These are phyloP conservation scores for Hypoxylon subgilvum DNA, from an alignment of 495 filamentous ascomycete genomes.

Conservation along the genomic window DNA sequence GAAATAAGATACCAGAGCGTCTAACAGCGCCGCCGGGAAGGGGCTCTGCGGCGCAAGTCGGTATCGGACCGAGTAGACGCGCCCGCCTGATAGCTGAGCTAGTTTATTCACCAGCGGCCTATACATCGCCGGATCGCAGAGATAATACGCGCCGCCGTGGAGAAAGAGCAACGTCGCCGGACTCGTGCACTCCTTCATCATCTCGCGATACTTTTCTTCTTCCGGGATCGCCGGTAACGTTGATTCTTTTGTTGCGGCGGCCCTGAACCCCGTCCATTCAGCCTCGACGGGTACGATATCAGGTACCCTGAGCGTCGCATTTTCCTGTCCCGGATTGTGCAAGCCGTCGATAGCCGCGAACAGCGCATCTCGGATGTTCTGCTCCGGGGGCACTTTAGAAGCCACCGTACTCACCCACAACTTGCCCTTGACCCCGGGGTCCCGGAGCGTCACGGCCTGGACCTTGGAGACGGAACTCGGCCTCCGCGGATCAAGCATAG, in stretches of 20 bases:
- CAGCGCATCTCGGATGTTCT: conserved; percentile 63
- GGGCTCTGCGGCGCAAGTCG: conserved; percentile 82
- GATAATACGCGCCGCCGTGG: conserved; percentile 85
- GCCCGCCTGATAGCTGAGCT: conserved; percentile 59
- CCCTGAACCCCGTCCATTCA: conserved; percentile 85
- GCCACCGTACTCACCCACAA: conserved; percentile 79
- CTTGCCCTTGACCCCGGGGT: conserved; percentile 73
- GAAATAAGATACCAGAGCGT: conserved; percentile 83
- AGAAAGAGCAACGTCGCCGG: conserved; percentile 81
- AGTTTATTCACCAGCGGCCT: conserved; percentile 53
- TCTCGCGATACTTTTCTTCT: conserved; percentile 68
- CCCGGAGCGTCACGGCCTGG: conserved; percentile 67
- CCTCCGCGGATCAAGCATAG: conserved; percentile 49
- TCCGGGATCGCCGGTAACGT: conserved; percentile 67
- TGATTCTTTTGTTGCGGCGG: conserved; percentile 60
- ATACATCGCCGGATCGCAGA: conserved; percentile 79
- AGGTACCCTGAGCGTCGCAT: conserved; percentile 57
- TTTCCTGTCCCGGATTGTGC: conserved; percentile 51
- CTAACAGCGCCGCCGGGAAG: conserved; percentile 82
- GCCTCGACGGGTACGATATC: conserved; percentile 68
- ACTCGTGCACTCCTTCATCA: conserved; percentile 72
- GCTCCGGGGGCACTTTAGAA: conserved; percentile 57
- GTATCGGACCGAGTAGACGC: conserved; percentile 82
- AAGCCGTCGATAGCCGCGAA: conserved; percentile 71
- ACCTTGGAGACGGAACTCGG: conserved; percentile 61